Percentiles rank a stretch among this genome's conserved stretches.
Evolutionary conservation across 1,284 basidiomycete species (phyloP).

Genomic region (Dichomitus squalens): DNA sequence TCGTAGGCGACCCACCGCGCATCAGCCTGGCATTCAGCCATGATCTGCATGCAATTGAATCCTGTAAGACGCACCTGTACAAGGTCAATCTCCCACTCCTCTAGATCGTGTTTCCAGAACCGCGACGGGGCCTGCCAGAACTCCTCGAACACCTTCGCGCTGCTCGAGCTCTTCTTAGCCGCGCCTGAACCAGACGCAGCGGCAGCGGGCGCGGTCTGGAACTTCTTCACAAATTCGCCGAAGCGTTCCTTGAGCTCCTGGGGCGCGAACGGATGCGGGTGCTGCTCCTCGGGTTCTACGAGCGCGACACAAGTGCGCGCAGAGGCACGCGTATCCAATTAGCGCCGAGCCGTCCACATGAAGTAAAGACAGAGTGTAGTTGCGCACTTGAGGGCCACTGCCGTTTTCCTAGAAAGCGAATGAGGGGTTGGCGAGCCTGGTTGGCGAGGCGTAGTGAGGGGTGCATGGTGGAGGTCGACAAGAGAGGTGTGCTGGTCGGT

Average conservation of each 20-base stretch:
- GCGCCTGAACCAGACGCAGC: slow-evolving; percentile 21
- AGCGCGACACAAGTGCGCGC: not conserved
- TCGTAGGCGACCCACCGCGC: not conserved
- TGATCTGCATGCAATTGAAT: not conserved
- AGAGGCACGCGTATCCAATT: not conserved
- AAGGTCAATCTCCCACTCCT: slow-evolving; percentile 77
- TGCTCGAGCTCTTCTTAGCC: slow-evolving; percentile 27
- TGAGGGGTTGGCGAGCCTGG: slow-evolving; percentile 62
- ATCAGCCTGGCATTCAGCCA: not conserved
- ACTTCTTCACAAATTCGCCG: slow-evolving; percentile 57
- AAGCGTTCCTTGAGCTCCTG: slow-evolving; percentile 68
- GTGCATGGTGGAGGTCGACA: slow-evolving; percentile 40
- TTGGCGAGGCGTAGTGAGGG: slow-evolving; percentile 46
- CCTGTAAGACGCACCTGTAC: slow-evolving; percentile 61
- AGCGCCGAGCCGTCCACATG: not conserved
- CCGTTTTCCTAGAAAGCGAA: slow-evolving; percentile 79
- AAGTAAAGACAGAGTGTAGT: not conserved
- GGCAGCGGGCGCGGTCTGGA: slow-evolving; percentile 36
- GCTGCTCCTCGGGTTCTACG: slow-evolving; percentile 60
- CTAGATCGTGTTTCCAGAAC: slow-evolving; percentile 64
- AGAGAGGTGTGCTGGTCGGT: slow-evolving; percentile 8
- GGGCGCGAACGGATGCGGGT: slow-evolving; percentile 79
- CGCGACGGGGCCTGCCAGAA: slow-evolving; percentile 82
- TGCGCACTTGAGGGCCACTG: slow-evolving; percentile 57
- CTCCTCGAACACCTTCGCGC: slow-evolving; percentile 53